Base-by-base conservation (phyloP, 108 stramenopile genomes). In the Asterionellopsis glacialis region DNA sequence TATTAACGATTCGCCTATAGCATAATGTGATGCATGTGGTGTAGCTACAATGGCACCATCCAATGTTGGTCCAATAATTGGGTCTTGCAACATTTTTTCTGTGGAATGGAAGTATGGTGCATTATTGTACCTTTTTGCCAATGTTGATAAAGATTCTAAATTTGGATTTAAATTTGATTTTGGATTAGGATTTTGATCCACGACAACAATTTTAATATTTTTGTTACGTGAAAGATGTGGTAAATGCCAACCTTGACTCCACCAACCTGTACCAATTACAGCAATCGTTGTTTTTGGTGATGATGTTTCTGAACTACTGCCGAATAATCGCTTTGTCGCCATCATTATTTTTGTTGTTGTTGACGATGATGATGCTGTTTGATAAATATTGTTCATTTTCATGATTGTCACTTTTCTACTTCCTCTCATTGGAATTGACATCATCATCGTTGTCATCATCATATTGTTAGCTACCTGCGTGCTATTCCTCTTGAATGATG, bases 181-280 rank as follows among this genome's bases (percentile, higher is more conserved):
- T 19, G 84, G 84, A 39, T 80, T 65, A n/a, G 63, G 42, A 6
- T 63, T 56, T 52, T 63, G 49, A 69, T 80, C 85, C 7, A 86
- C 85, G 48, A 88, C 74, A 13, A 74, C 60, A 9, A 88, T 55
- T 14, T 72, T 72, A 0, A 65, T 65, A 41, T 59, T 47, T 21
- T 70, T 59, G 52, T 83, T 79, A 10, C 80, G 57, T 38, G 59
- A 18, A n/a, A 88, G 43, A 26, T 74, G 74, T 0, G 83, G 87
- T 13, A 88, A 59, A 53, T 88, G 87, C 88, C 85, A 85, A 27
- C 86, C 88, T 65, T 90, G 84, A 11, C 61, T 42, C 85, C 87
- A 88, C 83, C 83, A 88, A 11, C 87, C 87, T 10, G 79, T 79
- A 1, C 87, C 87, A 50, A 88, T 72, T 22, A 88, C 76, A 22